A percentile compares a stretch with the other conserved stretches of the same genome.
Conservation (phyloP, 768 basidiomycete species). For the Xerocomellus dryophilus region DNA sequence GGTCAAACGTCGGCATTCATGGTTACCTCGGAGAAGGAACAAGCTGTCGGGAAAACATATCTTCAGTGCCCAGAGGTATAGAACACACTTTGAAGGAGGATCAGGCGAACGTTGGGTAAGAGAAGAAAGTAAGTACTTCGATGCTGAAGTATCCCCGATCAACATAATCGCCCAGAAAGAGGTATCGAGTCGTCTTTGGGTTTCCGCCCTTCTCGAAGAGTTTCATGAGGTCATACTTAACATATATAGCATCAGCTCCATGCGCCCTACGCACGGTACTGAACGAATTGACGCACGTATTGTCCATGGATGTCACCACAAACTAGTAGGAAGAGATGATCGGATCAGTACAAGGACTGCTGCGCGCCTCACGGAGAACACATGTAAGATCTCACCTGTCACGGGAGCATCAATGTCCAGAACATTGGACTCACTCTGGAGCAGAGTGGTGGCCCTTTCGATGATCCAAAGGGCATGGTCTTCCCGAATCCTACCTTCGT, state of each 20-base stretch:
- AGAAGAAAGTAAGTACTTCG: conserved; percentile 43
- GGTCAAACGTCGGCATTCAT: conserved; percentile 64
- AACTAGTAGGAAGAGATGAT: conserved; percentile 7
- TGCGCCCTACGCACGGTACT: neutral
- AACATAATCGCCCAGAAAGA: conserved; percentile 75
- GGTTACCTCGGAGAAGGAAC: conserved; percentile 62
- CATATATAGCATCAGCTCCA: conserved; percentile 7
- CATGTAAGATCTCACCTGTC: conserved; percentile 45
- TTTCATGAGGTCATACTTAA: conserved; percentile 75
- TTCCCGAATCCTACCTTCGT: conserved; percentile 63
- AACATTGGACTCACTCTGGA: conserved; percentile 60
- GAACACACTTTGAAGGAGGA: conserved; percentile 41
- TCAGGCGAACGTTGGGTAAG: conserved; percentile 1
- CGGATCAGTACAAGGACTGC: conserved; percentile 8
- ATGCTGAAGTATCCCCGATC: conserved; percentile 76
- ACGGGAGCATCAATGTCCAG: conserved; percentile 71
- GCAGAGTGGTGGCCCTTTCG: conserved; percentile 53
- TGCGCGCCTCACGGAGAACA: conserved; percentile 16
- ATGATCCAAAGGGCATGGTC: conserved; percentile 68
- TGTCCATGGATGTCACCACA: conserved; percentile 24
- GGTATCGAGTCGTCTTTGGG: conserved; percentile 69
- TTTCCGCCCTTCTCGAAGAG: conserved; percentile 75
- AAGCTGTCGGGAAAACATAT: conserved; percentile 61
- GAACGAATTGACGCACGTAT: conserved; percentile 24
- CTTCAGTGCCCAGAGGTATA: conserved; percentile 63